Conservation (phyloP, 306 rosid species). For the Trichosanthes truncata region DNA sequence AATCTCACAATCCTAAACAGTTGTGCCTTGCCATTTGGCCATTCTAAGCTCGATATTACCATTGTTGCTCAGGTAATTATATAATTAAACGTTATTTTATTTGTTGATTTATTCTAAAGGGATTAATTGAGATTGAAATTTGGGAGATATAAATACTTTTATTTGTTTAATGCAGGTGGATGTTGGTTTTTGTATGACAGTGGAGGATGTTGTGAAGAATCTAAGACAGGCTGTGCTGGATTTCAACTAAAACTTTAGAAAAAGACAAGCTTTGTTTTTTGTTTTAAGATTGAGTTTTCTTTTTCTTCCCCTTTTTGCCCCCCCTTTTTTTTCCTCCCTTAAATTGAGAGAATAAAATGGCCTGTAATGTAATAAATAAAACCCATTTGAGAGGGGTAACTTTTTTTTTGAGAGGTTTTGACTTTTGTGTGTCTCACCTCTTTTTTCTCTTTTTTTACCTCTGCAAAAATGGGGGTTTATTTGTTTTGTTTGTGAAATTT, state of each 20-base stretch:
- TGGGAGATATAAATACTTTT: background rate
- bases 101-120: background rate
- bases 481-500: background rate
- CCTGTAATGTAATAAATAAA: background rate
- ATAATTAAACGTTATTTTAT: background rate
- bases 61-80: conserved; percentile 53
- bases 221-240: conserved; percentile 39
- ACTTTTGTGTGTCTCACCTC: background rate
- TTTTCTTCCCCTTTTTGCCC: background rate
- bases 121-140: background rate
- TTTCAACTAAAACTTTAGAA: background rate
- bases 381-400: background rate
- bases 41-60: conserved; percentile 47
- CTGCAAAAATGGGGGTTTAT: background rate
- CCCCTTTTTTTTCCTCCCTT: background rate
- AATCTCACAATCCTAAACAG: conserved; percentile 41
- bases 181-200: conserved; percentile 31
- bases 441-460: background rate
- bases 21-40: conserved; percentile 52
- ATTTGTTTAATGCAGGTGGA: conserved; percentile 41
- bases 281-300: background rate
- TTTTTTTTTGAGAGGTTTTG: background rate
- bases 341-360: background rate
- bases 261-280: background rate
- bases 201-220: conserved; percentile 45